These are phyloP conservation scores for Pseudogymnoascus verrucosus DNA, from an alignment of 2,329 filamentous ascomycete species.

Conservation along the genomic window DNA sequence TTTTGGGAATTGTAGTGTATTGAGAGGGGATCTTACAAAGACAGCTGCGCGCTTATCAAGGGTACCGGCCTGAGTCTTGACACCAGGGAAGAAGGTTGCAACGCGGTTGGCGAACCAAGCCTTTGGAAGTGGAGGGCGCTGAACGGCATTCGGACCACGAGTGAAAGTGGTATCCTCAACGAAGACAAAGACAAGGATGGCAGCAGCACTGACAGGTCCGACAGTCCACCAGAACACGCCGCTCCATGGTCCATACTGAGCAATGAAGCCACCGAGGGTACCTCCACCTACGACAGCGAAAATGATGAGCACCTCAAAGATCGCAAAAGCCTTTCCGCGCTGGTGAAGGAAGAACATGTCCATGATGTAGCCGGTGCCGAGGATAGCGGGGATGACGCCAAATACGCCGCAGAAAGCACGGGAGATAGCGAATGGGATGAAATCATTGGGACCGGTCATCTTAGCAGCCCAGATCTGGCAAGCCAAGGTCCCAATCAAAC, in stretches of 20 bases:
- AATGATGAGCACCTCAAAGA: slow-evolving; percentile 30
- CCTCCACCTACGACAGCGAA: slow-evolving; percentile 31
- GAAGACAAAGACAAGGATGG: slow-evolving; percentile 30
- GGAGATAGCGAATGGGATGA: slow-evolving; percentile 31
- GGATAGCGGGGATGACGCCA: slow-evolving; percentile 31
- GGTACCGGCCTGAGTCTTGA: neutral
- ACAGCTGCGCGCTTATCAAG: neutral
- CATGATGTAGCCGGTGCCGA: slow-evolving; percentile 34
- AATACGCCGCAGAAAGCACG: slow-evolving; percentile 34
- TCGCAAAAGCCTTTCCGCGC: slow-evolving; percentile 33
- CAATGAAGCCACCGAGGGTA: slow-evolving; percentile 35
- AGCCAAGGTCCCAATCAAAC: slow-evolving; percentile 28
- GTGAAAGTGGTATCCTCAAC: slow-evolving; percentile 34
- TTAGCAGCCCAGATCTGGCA: slow-evolving; percentile 32
- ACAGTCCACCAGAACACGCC: slow-evolving; percentile 38
- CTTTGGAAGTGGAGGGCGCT: slow-evolving; percentile 14
- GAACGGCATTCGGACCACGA: slow-evolving; percentile 20
- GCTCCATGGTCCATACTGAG: slow-evolving; percentile 29
- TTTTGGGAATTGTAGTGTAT: neutral
- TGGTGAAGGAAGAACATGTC: slow-evolving; percentile 38
- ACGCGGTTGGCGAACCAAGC: slow-evolving; percentile 23
- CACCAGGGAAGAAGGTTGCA: slow-evolving; percentile 27
- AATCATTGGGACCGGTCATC: slow-evolving; percentile 30
- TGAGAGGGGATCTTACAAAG: neutral
- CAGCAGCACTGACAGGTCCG: slow-evolving; percentile 28